These are phyloP conservation scores for Claviceps purpurea DNA, from an alignment of 2,329 filamentous ascomycete species.

Conservation along the genomic window DNA sequence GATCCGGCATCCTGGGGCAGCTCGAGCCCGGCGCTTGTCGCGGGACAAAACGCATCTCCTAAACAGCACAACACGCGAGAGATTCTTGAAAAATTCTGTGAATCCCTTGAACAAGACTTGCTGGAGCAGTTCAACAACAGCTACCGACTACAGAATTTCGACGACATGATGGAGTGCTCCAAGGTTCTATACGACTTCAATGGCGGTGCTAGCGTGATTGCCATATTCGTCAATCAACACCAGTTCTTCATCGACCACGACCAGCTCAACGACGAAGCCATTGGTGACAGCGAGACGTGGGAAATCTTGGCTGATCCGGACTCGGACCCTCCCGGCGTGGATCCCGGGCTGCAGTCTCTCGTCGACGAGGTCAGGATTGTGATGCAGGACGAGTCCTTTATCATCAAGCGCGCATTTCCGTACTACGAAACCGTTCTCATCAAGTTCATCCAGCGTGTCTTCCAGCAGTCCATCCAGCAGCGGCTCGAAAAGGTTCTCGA, in stretches of 20 bases:
- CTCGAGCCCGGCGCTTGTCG: constrained; percentile 36
- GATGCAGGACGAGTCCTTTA: constrained; percentile 92
- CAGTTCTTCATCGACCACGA: constrained; percentile 97
- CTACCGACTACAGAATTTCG: constrained; percentile 87
- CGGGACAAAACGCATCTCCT: constrained; percentile 25
- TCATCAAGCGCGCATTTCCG: constrained; percentile 92
- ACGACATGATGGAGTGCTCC: constrained; percentile 96
- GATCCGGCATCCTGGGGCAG: constrained; percentile 63
- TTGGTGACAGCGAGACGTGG: constrained; percentile 65
- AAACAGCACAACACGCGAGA: constrained; percentile 61
- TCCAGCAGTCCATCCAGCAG: constrained; percentile 96
- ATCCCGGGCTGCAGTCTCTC: constrained; percentile 81
- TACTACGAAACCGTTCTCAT: constrained; percentile 89
- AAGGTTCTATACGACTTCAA: constrained; percentile 92
- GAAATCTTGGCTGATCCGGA: constrained; percentile 90
- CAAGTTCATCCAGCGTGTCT: constrained; percentile 89
- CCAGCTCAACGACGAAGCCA: constrained; percentile 77
- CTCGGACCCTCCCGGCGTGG: constrained; percentile 77
- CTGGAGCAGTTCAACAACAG: constrained; percentile 95
- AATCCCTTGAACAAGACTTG: constrained; percentile 88
- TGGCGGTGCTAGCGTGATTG: constrained; percentile 88
- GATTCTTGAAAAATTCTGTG: constrained; percentile 90
- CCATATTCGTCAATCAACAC: constrained; percentile 94
- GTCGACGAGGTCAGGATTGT: constrained; percentile 91
- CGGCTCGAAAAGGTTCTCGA: constrained; percentile 89